These are phyloP conservation scores for Collariella sp. DNA, from an alignment of 495 filamentous ascomycete genomes.

Conservation along the genomic window DNA sequence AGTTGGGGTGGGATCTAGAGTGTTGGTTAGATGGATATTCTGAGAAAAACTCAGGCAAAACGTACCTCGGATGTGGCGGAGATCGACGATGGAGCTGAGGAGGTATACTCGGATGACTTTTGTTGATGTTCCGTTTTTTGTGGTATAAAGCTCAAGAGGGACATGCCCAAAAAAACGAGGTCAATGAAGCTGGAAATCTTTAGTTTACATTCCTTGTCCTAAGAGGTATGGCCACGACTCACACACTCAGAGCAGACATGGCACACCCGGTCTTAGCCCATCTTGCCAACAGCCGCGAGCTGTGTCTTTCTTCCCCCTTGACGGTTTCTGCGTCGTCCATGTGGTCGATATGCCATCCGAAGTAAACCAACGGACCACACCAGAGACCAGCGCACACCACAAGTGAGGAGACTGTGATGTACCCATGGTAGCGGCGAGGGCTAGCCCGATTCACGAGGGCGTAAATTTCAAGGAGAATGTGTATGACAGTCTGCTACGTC, in stretches of 20 bases:
- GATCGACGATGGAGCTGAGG: not conserved
- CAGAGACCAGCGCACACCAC: slow-evolving; percentile 16
- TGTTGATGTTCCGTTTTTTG: not conserved
- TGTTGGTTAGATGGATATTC: not conserved
- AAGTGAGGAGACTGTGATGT: slow-evolving; percentile 5
- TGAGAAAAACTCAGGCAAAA: not conserved
- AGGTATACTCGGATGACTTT: not conserved
- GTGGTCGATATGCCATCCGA: slow-evolving; percentile 9
- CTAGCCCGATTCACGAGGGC: slow-evolving; percentile 9
- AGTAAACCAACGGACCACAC: slow-evolving; percentile 16
- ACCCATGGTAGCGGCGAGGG: slow-evolving; percentile 5
- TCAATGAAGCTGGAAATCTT: slow-evolving; percentile 10
- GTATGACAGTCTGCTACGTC: slow-evolving; percentile 9
- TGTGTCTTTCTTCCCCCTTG: not conserved
- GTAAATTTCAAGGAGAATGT: slow-evolving; percentile 19
- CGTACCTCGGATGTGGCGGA: not conserved
- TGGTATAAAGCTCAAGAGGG: not conserved
- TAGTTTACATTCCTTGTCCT: not conserved
- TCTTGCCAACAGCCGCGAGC: slow-evolving; percentile 1
- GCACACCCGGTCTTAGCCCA: slow-evolving; percentile 21
- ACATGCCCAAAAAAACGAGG: slow-evolving; percentile 13
- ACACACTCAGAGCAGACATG: slow-evolving; percentile 15
- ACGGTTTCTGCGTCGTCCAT: not conserved
- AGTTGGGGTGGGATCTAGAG: slow-evolving; percentile 3
- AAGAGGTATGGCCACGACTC: not conserved